Evolutionary conservation across 2,329 filamentous ascomycete species (phyloP).

Genomic region (Verticillium dahliae): DNA sequence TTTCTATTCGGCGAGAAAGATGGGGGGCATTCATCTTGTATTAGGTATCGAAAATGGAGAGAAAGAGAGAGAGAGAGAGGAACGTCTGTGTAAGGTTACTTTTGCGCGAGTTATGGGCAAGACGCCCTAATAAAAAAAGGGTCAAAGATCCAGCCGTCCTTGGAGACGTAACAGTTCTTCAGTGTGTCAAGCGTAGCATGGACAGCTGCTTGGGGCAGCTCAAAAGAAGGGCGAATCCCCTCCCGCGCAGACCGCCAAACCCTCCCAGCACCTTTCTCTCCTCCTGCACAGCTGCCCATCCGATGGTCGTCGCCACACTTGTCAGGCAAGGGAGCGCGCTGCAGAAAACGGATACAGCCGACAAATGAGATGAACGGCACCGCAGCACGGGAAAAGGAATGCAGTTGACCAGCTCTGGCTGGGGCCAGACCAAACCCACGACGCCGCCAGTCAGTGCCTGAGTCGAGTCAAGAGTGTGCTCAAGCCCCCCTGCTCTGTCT

Average conservation of each 20-base stretch:
- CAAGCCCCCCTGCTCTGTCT: not conserved
- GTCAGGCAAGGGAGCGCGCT: constrained; percentile 6
- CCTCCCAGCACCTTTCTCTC: constrained; percentile 6
- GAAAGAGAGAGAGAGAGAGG: not conserved
- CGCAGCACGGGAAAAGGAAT: not conserved
- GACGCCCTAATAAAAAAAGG: not conserved
- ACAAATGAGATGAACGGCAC: constrained; percentile 3
- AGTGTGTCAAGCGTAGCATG: not conserved
- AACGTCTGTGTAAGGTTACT: not conserved
- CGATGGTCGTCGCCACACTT: constrained; percentile 9
- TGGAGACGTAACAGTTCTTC: not conserved
- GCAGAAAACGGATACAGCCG: constrained; percentile 6
- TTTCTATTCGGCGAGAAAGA: not conserved
- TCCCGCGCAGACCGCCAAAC: not conserved
- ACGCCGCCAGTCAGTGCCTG: not conserved
- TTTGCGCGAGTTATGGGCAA: not conserved
- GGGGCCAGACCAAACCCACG: not conserved
- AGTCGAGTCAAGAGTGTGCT: not conserved
- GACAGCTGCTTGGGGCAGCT: not conserved
- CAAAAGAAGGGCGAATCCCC: not conserved
- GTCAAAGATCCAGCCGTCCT: not conserved
- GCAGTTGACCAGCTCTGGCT: not conserved
- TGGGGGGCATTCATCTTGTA: not conserved
- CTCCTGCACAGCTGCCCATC: constrained; percentile 5
- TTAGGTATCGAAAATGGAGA: not conserved